Evolutionary conservation across 306 rosid species (phyloP).

Genomic region (Lathyrus aphaca): DNA sequence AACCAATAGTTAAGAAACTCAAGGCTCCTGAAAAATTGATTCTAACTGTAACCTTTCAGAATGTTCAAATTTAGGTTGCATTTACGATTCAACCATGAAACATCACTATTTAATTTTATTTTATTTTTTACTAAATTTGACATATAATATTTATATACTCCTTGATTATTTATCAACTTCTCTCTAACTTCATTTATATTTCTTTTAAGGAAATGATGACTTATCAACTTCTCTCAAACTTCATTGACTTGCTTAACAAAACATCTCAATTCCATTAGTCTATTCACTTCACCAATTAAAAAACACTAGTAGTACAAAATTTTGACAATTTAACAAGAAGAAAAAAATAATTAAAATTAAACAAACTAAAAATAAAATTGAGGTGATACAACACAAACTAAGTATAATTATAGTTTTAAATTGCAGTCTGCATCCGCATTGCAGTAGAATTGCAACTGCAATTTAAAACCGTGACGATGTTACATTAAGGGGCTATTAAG

Average conservation of each 20-base stretch:
- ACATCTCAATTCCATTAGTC: constrained; percentile 51
- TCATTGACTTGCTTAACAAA: constrained; percentile 48
- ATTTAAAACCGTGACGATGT: background rate
- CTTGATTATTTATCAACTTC: too few species aligned
- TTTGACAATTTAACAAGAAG: constrained; percentile 34
- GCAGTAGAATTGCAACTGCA: too few species aligned
- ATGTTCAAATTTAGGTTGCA: constrained; percentile 65
- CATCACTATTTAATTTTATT: constrained; percentile 49
- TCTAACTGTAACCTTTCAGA: constrained; percentile 52
- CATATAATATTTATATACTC: background rate
- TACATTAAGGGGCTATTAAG: constrained; percentile 88
- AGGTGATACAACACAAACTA: constrained; percentile 44
- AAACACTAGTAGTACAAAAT: constrained; percentile 35
- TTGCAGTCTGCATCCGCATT: too few species aligned
- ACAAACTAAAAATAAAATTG: constrained; percentile 19
- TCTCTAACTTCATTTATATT: background rate
- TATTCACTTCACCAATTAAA: constrained; percentile 48
- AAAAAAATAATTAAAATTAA: background rate
- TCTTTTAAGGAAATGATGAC: constrained; percentile 38
- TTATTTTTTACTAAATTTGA: background rate
- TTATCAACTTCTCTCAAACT: constrained; percentile 44
- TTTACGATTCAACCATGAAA: constrained; percentile 54
- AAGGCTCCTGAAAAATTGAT: constrained; percentile 45
- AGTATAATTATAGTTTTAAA: background rate
- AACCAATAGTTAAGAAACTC: constrained; percentile 44